Percentiles rank a stretch among this genome's conserved stretches.
phyloP scores from a whole-genome alignment of 495 filamentous ascomycete species.

The Lasiosphaeria miniovina region DNA sequence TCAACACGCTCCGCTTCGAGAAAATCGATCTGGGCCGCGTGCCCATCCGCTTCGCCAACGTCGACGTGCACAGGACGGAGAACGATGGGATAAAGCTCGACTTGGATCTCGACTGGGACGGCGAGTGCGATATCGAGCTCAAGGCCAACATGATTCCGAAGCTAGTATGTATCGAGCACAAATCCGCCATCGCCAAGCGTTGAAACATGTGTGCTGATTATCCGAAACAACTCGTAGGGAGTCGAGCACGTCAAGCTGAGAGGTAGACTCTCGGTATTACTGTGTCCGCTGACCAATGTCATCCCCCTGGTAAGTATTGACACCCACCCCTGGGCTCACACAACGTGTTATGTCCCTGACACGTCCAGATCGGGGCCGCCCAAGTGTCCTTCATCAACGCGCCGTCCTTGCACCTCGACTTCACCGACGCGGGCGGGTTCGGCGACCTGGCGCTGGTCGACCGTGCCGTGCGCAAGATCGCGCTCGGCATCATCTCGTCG shows the following conservation, averaged over 20 bases:
- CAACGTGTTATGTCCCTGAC: not conserved
- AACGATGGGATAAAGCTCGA: constrained; percentile 43
- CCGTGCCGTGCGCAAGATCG: constrained; percentile 32
- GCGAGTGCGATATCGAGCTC: constrained; percentile 41
- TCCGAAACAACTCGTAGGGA: constrained; percentile 23
- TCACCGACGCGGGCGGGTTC: constrained; percentile 40
- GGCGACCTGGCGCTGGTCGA: constrained; percentile 37
- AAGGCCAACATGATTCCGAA: constrained; percentile 38
- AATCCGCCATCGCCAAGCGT: not conserved
- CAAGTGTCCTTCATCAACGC: constrained; percentile 46
- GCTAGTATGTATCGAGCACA: constrained; percentile 25
- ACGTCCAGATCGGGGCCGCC: constrained; percentile 38
- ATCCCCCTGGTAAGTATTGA: constrained; percentile 35
- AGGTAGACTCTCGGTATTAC: constrained; percentile 37
- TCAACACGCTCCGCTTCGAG: constrained; percentile 35
- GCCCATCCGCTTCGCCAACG: constrained; percentile 35
- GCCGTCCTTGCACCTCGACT: constrained; percentile 37
- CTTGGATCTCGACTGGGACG: constrained; percentile 41
- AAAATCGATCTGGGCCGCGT: constrained; percentile 40
- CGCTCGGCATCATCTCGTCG: constrained; percentile 36
- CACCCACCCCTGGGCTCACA: not conserved
- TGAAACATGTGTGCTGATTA: not conserved
- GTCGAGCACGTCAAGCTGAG: constrained; percentile 42
- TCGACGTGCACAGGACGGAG: constrained; percentile 38
- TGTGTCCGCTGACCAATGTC: constrained; percentile 38